Base-by-base conservation (phyloP, 768 basidiomycete genomes). In the Boletus sensibilis region DNA sequence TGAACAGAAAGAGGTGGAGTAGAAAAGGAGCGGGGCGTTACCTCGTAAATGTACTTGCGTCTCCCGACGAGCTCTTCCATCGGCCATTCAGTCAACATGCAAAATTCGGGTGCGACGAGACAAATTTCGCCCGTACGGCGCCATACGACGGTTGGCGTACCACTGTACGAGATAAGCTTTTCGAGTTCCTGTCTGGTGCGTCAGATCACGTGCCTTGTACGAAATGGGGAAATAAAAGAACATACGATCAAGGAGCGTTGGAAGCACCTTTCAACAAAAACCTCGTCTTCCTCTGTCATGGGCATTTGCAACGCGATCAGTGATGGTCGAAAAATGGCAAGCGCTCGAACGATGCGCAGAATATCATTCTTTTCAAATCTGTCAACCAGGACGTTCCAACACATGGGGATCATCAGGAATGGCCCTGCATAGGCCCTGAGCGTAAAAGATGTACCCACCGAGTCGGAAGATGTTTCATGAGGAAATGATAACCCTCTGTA, bases 241-340 rank as follows among this genome's bases (percentile, higher is more conserved):
- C 75, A 82, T 65, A 95, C 93, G 65, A 98, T 79, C 57, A 98
- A 75, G 34, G 94, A 92, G 50, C 96, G 80, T 73, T 98, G 96
- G 70, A 98, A 96, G 62, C 92, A 96, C 68, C 88, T 87, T 75
- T 98, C 96, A 49, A 96, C 88, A 72, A 98, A 98, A 3, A 96
- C 82, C 71, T 98, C 96, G 74, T 98, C 96, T 64, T 97, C 94
- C 55, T 94, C 85, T 18, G 93, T 90, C 71, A 98, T 78, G 29
- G 96, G 94, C 95, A 98, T 97, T 82, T 98, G 95, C 50, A 98
- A 76, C 27, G 96, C 96, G 65, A 98, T 98, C 53, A 98, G 81
- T 55, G 92, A 95, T n/a, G 96, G 96, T 53, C 96, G 83, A 71
- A 94, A 95, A 37, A 96, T 92, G 20, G 96, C 95, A 53, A 98